Percentiles rank a stretch among this genome's conserved stretches.
These are phyloP conservation scores for Fusarium nodosum DNA, from an alignment of 2,329 filamentous ascomycete species.

Conservation along the genomic window DNA sequence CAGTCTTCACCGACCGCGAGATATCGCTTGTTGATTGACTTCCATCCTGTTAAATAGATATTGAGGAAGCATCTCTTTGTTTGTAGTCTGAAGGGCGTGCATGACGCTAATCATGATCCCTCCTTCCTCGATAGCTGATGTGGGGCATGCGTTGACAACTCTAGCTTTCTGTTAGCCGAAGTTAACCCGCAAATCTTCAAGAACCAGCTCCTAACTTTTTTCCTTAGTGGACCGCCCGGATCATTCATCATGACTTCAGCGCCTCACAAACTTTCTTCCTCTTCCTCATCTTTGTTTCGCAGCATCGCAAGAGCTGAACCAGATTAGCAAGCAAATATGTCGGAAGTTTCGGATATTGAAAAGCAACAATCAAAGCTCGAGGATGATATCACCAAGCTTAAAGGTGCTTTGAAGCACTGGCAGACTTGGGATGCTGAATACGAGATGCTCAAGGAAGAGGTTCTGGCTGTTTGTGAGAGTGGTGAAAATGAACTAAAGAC, in stretches of 20 bases:
- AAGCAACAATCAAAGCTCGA: slow-evolving; percentile 81
- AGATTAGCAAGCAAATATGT: slow-evolving; percentile 54
- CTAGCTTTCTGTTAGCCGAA: slow-evolving; percentile 41
- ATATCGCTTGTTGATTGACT: background rate
- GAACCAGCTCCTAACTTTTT: slow-evolving; percentile 24
- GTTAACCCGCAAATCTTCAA: slow-evolving; percentile 44
- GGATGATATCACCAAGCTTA: slow-evolving; percentile 76
- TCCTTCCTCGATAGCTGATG: background rate
- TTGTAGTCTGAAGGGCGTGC: slow-evolving; percentile 31
- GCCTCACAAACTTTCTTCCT: slow-evolving; percentile 28
- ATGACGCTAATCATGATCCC: slow-evolving; percentile 14
- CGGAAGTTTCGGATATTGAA: slow-evolving; percentile 76
- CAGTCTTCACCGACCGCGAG: background rate
- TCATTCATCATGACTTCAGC: slow-evolving; percentile 34
- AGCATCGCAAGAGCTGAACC: slow-evolving; percentile 19
- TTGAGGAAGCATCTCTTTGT: background rate
- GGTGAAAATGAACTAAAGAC: slow-evolving; percentile 64
- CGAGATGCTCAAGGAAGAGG: slow-evolving; percentile 86
- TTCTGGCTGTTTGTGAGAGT: slow-evolving; percentile 68
- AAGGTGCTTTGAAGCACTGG: slow-evolving; percentile 86
- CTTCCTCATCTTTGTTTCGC: slow-evolving; percentile 14
- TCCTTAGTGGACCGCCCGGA: slow-evolving; percentile 12
- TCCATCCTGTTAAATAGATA: background rate
- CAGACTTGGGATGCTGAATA: slow-evolving; percentile 93
- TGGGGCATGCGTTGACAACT: slow-evolving; percentile 5